These are phyloP conservation scores for Penicillium sp. DNA, from an alignment of 2,329 filamentous ascomycete genomes.

Conservation along the genomic window DNA sequence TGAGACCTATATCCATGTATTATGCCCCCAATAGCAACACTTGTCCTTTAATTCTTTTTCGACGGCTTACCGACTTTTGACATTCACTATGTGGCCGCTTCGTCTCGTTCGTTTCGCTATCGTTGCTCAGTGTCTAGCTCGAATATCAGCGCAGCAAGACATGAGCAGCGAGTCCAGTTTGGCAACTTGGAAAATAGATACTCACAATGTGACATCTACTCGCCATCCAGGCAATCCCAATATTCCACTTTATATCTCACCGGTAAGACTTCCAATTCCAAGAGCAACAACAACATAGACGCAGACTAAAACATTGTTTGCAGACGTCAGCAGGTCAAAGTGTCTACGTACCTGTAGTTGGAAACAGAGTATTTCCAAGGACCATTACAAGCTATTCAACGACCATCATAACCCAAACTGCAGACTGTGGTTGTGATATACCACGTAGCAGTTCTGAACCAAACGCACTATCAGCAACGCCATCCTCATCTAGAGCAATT, in stretches of 20 bases:
- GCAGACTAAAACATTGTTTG: background rate
- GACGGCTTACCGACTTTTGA: background rate
- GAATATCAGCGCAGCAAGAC: background rate
- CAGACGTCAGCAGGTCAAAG: background rate
- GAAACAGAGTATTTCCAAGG: background rate
- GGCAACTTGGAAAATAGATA: conserved; percentile 2
- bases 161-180: background rate
- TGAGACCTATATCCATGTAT: background rate
- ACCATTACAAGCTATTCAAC: background rate
- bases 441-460: background rate
- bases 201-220: background rate
- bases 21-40: background rate
- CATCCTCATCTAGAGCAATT: background rate
- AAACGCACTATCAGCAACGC: background rate
- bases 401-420: background rate
- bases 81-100: conserved; percentile 5
- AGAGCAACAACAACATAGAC: background rate
- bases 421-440: background rate
- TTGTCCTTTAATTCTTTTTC: background rate
- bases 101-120: background rate
- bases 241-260: background rate
- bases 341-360: background rate
- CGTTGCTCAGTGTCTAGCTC: background rate
- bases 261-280: background rate
- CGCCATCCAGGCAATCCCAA: background rate